Percentiles rank a stretch among this genome's conserved stretches.
phyloP scores from a whole-genome alignment of 495 filamentous ascomycete genomes.

The Aspergillus egyptiacus region DNA sequence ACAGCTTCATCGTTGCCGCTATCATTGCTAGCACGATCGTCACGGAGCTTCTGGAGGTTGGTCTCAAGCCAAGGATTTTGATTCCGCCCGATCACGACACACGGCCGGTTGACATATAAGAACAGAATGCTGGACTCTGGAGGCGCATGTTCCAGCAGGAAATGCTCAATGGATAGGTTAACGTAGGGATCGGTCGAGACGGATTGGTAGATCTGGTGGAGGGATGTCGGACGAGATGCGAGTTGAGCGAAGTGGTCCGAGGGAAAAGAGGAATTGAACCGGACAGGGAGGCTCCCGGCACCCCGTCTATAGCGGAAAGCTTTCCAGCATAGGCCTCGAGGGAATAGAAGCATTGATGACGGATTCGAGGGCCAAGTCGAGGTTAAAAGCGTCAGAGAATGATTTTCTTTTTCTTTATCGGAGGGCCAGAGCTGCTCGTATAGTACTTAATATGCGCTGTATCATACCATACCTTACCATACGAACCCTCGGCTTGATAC shows the following conservation, averaged over 20 bases:
- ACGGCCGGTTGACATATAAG: conserved; percentile 79
- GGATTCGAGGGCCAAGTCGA: neutral
- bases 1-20: conserved; percentile 34
- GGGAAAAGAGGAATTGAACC: conserved; percentile 33
- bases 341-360: conserved; percentile 22
- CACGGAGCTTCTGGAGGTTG: conserved; percentile 57
- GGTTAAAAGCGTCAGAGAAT: neutral
- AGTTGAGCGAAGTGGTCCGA: conserved; percentile 38
- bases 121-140: conserved; percentile 71
- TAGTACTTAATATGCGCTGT: neutral
- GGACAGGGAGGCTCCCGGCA: conserved; percentile 13
- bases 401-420: neutral
- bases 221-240: conserved; percentile 39
- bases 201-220: conserved; percentile 72
- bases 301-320: conserved; percentile 3
- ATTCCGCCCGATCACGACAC: conserved; percentile 87
- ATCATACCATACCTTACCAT: neutral
- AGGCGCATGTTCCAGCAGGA: conserved; percentile 67
- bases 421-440: neutral
- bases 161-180: conserved; percentile 94
- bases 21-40: conserved; percentile 25
- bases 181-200: conserved; percentile 68
- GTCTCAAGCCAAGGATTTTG: conserved; percentile 96
- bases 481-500: neutral
- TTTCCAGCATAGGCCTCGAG: conserved; percentile 26